phyloP scores from a whole-genome alignment of 2,329 filamentous ascomycete species.

The Phialophora expanda region DNA sequence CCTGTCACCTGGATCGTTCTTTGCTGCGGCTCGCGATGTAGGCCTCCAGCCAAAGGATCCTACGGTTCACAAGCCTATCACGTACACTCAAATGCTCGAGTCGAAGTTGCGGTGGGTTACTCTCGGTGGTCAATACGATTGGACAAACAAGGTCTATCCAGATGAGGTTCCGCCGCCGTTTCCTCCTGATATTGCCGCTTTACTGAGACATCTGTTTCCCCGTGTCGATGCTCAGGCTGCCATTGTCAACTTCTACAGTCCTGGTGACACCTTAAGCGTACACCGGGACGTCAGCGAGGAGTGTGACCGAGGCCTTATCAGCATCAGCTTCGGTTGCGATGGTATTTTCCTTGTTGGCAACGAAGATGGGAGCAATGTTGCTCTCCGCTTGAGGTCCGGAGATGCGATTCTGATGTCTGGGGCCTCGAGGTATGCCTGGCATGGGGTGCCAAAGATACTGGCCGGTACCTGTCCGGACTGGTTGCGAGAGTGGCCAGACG shows the following conservation, averaged over 20 bases:
- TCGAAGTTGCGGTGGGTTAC: conserved; percentile 92
- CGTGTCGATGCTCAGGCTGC: conserved; percentile 82
- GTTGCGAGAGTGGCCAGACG: conserved; percentile 75
- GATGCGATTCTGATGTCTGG: conserved; percentile 91
- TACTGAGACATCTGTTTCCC: conserved; percentile 75
- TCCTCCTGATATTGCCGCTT: conserved; percentile 70
- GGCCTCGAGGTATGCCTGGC: conserved; percentile 85
- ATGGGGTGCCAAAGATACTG: conserved; percentile 88
- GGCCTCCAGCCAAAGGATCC: conserved; percentile 68
- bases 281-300: conserved; percentile 93
- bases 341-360: conserved; percentile 84
- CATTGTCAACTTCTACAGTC: conserved; percentile 90
- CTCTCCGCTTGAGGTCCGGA: conserved; percentile 75
- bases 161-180: conserved; percentile 70
- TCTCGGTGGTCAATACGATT: conserved; percentile 94
- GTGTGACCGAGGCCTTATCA: conserved; percentile 77
- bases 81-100: conserved; percentile 71
- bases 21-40: conserved; percentile 55
- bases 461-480: conserved; percentile 77
- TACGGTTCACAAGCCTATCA: conserved; percentile 73
- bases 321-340: conserved; percentile 88
- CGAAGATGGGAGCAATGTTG: conserved; percentile 53
- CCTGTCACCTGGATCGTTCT: conserved; percentile 52
- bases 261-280: conserved; percentile 87
- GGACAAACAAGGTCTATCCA: conserved; percentile 86